Conservation (phyloP, 2,329 filamentous ascomycete genomes). For the Cordyceps tenuipes region DNA sequence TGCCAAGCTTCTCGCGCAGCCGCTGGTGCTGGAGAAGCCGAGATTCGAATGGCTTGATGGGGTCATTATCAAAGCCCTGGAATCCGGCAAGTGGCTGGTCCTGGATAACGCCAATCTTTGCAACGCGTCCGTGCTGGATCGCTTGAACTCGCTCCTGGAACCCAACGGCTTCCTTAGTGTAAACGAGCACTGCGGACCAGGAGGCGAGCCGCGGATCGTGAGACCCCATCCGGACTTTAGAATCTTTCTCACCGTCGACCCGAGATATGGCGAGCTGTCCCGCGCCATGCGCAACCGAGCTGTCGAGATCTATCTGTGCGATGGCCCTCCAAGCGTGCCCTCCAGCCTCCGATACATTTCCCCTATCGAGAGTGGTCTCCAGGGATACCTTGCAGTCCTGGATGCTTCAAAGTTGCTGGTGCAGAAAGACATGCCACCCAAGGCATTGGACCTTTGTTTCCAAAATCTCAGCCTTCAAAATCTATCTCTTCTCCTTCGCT, state of each 20-base stretch:
- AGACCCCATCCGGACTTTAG: conserved; percentile 79
- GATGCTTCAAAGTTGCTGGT: conserved; percentile 22
- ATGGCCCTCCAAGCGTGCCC: conserved; percentile 25
- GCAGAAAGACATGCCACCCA: conserved; percentile 17
- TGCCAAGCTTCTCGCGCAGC: conserved; percentile 40
- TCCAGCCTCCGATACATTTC: conserved; percentile 32
- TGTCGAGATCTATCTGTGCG: conserved; percentile 73
- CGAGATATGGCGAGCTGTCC: conserved; percentile 85
- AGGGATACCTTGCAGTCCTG: conserved; percentile 35
- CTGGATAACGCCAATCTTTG: conserved; percentile 97
- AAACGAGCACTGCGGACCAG: conserved; percentile 81
- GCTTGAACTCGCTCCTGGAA: conserved; percentile 89
- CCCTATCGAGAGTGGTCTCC: conserved; percentile 41
- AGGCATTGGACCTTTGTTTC: conserved; percentile 28
- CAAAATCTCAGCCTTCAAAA: conserved; percentile 42
- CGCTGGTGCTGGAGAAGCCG: conserved; percentile 57
- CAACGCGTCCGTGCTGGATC: conserved; percentile 86
- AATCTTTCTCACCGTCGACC: conserved; percentile 89
- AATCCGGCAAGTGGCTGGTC: conserved; percentile 84
- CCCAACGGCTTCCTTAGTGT: conserved; percentile 81
- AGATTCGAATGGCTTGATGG: conserved; percentile 96
- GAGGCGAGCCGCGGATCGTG: conserved; percentile 73
- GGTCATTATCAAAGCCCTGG: conserved; percentile 76
- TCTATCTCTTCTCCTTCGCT: conserved; percentile 29
- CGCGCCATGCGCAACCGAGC: conserved; percentile 94